Evolutionary conservation across 129 eudicot species (phyloP).

Genomic region (Centaurea solstitialis): DNA sequence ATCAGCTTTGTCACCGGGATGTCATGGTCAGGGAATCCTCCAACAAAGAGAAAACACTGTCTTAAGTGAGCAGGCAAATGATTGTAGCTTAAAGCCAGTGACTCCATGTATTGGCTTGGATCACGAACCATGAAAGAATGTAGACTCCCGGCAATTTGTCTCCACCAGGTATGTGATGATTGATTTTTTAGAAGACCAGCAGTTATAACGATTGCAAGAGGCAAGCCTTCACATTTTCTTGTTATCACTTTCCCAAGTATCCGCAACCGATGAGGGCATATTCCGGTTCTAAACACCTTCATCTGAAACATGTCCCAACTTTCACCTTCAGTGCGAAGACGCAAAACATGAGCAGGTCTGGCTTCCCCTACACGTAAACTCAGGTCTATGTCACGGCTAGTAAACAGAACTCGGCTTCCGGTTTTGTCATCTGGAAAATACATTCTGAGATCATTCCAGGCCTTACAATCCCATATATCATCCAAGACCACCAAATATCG

Average conservation of each 20-base stretch:
- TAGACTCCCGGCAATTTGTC: slow-evolving; percentile 16
- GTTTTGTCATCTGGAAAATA: slow-evolving; percentile 22
- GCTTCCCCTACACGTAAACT: background rate
- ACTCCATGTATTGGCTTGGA: slow-evolving; percentile 26
- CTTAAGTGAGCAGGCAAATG: slow-evolving; percentile 41
- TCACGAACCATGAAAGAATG: slow-evolving; percentile 23
- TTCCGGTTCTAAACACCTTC: slow-evolving; percentile 26
- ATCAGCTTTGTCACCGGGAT: slow-evolving; percentile 29
- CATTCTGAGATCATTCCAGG: slow-evolving; percentile 16
- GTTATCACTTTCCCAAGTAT: slow-evolving; percentile 8
- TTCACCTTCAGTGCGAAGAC: slow-evolving; percentile 6
- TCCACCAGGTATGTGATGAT: slow-evolving; percentile 28
- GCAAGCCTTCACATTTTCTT: slow-evolving; percentile 35
- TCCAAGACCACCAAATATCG: slow-evolving; percentile 37
- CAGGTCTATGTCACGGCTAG: slow-evolving; percentile 16
- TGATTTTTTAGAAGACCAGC: slow-evolving; percentile 31
- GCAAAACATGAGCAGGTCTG: slow-evolving; percentile 9
- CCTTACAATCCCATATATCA: slow-evolving; percentile 21
- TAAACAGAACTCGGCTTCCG: slow-evolving; percentile 23
- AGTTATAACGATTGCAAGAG: slow-evolving; percentile 34
- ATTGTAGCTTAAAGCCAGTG: slow-evolving; percentile 38
- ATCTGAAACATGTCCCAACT: slow-evolving; percentile 34
- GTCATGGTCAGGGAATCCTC: slow-evolving; percentile 33
- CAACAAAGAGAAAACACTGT: slow-evolving; percentile 32
- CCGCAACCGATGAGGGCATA: slow-evolving; percentile 18